Conservation (phyloP, 495 filamentous ascomycete genomes). For the Immersiella caudata region DNA sequence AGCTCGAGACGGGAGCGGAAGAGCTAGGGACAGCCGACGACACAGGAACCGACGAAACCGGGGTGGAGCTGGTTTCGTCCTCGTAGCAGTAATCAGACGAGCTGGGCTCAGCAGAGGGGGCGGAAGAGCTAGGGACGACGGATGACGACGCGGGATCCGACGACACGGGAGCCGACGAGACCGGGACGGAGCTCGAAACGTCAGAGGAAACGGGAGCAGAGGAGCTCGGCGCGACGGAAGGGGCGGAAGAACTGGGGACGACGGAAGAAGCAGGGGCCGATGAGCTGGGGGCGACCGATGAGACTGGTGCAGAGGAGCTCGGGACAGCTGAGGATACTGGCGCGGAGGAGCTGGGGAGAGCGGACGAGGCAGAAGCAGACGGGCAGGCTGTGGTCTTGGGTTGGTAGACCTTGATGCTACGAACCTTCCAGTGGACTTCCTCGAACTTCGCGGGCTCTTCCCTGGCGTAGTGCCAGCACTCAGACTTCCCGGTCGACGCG, state of each 20-base stretch:
- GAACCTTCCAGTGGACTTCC: slow-evolving; percentile 58
- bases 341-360: slow-evolving; percentile 41
- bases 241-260: slow-evolving; percentile 34
- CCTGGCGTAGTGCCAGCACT: slow-evolving; percentile 63
- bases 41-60: not conserved
- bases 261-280: not conserved
- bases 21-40: too few relatives aligned
- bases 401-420: slow-evolving; percentile 44
- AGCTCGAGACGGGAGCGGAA: slow-evolving; percentile 7
- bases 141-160: slow-evolving; percentile 33
- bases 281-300: slow-evolving; percentile 16
- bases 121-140: not conserved
- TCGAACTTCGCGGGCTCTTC: slow-evolving; percentile 53
- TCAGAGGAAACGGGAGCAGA: slow-evolving; percentile 7
- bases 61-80: not conserved
- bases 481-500: slow-evolving; percentile 21
- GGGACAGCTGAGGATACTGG: slow-evolving; percentile 53
- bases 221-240: slow-evolving; percentile 4
- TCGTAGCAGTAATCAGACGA: slow-evolving; percentile 3
- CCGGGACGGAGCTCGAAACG: not conserved
- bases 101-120: not conserved
- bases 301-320: slow-evolving; percentile 31
- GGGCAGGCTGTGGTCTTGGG: slow-evolving; percentile 30
- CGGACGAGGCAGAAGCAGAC: slow-evolving; percentile 39
- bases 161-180: slow-evolving; percentile 21